Percentiles rank a stretch among this genome's conserved stretches.
Conservation (phyloP, 129 eudicot genomes). For the Saussurea involucrata region DNA sequence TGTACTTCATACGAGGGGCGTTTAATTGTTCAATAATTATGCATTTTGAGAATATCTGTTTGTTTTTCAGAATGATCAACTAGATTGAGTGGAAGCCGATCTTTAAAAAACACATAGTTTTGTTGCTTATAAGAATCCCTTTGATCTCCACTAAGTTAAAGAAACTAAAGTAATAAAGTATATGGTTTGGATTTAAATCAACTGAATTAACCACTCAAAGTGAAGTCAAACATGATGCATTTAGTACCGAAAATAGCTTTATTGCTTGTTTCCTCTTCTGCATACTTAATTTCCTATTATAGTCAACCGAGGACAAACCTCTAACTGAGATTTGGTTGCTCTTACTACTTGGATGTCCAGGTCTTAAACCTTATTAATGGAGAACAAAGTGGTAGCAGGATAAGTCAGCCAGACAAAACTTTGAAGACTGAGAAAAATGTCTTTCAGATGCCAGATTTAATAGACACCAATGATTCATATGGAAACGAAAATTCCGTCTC, state of each 20-base stretch:
- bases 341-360: slow-evolving; percentile 31
- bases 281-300: neutral
- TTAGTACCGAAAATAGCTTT: neutral
- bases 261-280: neutral
- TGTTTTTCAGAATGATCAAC: neutral
- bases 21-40: neutral
- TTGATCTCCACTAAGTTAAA: neutral
- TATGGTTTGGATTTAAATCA: neutral
- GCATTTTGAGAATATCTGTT: neutral
- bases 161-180: neutral
- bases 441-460: slow-evolving; percentile 73
- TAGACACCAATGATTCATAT: slow-evolving; percentile 68
- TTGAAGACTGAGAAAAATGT: slow-evolving; percentile 36
- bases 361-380: slow-evolving; percentile 66
- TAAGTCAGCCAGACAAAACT: slow-evolving; percentile 36
- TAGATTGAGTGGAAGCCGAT: neutral
- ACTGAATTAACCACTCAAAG: neutral
- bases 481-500: slow-evolving; percentile 40
- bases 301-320: neutral
- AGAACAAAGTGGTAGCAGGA: slow-evolving; percentile 41
- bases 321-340: neutral
- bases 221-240: neutral
- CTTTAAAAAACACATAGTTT: neutral
- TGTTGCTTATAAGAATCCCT: neutral
- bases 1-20: neutral